Evolutionary conservation across 2,329 filamentous ascomycete genomes (phyloP).

Genomic region (Monosporascus sp.): DNA sequence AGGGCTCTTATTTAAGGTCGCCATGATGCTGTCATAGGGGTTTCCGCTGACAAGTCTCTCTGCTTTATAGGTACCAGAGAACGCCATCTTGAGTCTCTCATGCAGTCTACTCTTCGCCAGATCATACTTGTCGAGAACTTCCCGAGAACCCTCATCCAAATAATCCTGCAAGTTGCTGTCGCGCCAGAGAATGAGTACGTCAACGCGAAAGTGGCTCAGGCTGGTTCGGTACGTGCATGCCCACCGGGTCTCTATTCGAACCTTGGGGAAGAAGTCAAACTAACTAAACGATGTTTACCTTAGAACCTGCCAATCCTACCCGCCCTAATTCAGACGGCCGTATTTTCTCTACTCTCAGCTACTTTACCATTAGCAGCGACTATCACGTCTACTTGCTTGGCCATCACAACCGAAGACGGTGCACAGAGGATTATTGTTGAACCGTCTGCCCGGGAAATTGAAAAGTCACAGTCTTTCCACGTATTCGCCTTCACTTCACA

Average conservation of each 20-base stretch:
- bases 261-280: slow-evolving; percentile 5
- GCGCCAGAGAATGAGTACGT: slow-evolving; percentile 64
- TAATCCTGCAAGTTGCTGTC: slow-evolving; percentile 72
- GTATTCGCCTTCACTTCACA: slow-evolving; percentile 77
- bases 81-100: slow-evolving; percentile 73
- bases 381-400: slow-evolving; percentile 60
- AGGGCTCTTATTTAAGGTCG: slow-evolving; percentile 22
- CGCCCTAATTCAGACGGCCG: slow-evolving; percentile 72
- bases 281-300: slow-evolving; percentile 11
- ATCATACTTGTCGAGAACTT: slow-evolving; percentile 72
- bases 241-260: neutral
- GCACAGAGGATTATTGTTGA: slow-evolving; percentile 45
- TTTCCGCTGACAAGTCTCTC: slow-evolving; percentile 14
- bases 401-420: slow-evolving; percentile 43
- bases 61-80: slow-evolving; percentile 58
- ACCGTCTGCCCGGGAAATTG: slow-evolving; percentile 59
- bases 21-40: slow-evolving; percentile 8
- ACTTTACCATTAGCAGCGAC: slow-evolving; percentile 75
- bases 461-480: slow-evolving; percentile 66
- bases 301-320: slow-evolving; percentile 78
- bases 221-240: slow-evolving; percentile 49
- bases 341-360: slow-evolving; percentile 75
- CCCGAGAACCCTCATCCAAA: slow-evolving; percentile 71
- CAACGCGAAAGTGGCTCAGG: slow-evolving; percentile 55
- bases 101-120: slow-evolving; percentile 68